Base-by-base conservation (phyloP, 208 protist genomes). In the Leishmania turanica region DNA sequence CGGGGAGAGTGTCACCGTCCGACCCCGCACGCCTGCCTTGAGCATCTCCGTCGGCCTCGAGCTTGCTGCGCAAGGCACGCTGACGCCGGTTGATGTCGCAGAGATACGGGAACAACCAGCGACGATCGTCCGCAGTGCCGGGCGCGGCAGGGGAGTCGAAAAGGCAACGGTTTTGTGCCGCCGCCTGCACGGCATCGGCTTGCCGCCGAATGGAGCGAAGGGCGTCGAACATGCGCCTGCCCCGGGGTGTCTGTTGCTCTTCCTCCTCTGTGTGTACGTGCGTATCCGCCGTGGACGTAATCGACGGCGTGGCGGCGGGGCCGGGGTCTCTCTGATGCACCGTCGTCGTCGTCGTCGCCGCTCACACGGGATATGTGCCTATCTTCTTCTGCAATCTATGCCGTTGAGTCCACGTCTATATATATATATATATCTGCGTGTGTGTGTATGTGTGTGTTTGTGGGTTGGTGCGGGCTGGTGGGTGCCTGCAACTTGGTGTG, bases 131-230 rank as follows among this genome's bases (percentile, higher is more conserved):
- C 17, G 78, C 15, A 24, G 31, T 31, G n/a, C 24, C 27, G 15
- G 53, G 21, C n/a, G 42, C n/a, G 24, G 24, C 11, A 37, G 42
- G 69, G 40, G 64, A 58, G 51, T 37, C 15, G 31, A 42, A 27
- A n/a, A 8, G 53, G n/a, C 9, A 5, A 17, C 6, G 31, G 24
- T 58, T n/a, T 53, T 45, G 51, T 47, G 19, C 54, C 47, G n/a
- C 24, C 15, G 27, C 42, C 40, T 62, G 15, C 34, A 78, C 0
- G 24, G 73, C 62, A 21, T 53, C 70, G 40, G 65, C 71, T 15
- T 37, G 68, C 27, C 79, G 47, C 53, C 84, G 62, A 73, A 92
- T 84, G 24, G 77, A 47, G 51, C 89, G 86, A 56, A 92, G 84
- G 45, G 77, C 51, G 34, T 69, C 73, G 58, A 91, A 89, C 88